Percentiles rank a stretch among this genome's conserved stretches.
These are phyloP conservation scores for Cardiosporidium cionae DNA, from an alignment of 169 alveolate species.

Conservation along the genomic window DNA sequence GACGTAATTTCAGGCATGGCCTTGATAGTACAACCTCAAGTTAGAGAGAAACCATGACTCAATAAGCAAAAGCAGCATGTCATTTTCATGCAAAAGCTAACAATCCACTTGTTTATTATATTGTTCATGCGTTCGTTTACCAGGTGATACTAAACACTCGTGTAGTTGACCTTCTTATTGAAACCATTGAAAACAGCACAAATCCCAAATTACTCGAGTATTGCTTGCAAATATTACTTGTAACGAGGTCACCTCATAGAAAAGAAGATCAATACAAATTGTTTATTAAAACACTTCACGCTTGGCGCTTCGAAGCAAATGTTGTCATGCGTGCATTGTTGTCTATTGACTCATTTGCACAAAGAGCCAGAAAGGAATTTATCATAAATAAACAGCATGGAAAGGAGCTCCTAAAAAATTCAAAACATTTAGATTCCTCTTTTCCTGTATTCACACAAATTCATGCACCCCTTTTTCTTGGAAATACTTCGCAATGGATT, in stretches of 20 bases:
- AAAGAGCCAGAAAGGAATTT: background rate
- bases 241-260: constrained; percentile 34
- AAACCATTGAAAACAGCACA: constrained; percentile 5
- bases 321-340: background rate
- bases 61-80: no score
- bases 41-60: background rate
- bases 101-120: no score
- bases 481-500: no score
- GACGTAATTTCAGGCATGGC: constrained; percentile 38
- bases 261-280: constrained; percentile 21
- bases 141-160: constrained; percentile 32
- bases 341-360: background rate
- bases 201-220: constrained; percentile 14
- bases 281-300: constrained; percentile 14
- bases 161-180: constrained; percentile 27
- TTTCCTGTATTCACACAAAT: no score
- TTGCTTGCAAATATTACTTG: constrained; percentile 31
- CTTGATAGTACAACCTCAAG: constrained; percentile 29
- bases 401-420: no score
- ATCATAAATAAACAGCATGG: no score
- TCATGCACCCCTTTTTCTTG: no score
- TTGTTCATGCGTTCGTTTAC: no score
- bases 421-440: no score
- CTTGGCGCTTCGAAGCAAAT: constrained; percentile 29
- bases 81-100: no score